Base-by-base conservation (phyloP, 345 rosid genomes). In the Acer saccharum region DNA sequence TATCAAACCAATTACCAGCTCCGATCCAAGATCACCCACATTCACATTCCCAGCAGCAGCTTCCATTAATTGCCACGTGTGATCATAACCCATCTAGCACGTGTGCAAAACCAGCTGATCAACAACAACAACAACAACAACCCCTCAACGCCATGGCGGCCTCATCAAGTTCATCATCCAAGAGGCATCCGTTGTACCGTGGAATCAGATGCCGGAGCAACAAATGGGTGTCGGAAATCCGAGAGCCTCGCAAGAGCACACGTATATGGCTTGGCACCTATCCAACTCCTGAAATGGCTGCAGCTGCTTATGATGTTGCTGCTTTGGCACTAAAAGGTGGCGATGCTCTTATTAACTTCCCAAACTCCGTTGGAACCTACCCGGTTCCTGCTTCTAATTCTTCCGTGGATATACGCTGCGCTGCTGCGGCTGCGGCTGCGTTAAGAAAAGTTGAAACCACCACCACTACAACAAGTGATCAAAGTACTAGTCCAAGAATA, bases 221-320 rank as follows among this genome's bases (percentile, higher is more conserved):
- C 1, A 95, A 95, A 81, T 95, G 98, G 98, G 98, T 95, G 41
- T 92, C 95, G 0, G 98, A 95, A 83, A 89, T 95, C 80, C 92
- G 98, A 71, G 97, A 95, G 70, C 98, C 98, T 0, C 89, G 90
- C 66, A 95, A 95, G 77, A 92, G 91, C 9, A 88, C 92, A 6
- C 87, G 98, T 13, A 93, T 95, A 72, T 95, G 98, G 98, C 97
- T 95, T 0, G 98, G 98, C 13, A 95, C 98, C 6, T 95, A 87
- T 74, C 83, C 94, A 0, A 81, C 88, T 1, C 89, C 98, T 2
- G 94, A 95, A 78, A 95, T 93, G 97, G 98, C 98, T 0, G 98
- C 98, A 0, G 84, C 93, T 0, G 98, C 98, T 8, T 92, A 90
- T 72, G 98, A 95, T 54, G 98, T 90, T 78, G 98, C 98, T 7